Evolutionary conservation across 306 rosid genomes (phyloP).

Genomic region (Pachyrhizus erosus): DNA sequence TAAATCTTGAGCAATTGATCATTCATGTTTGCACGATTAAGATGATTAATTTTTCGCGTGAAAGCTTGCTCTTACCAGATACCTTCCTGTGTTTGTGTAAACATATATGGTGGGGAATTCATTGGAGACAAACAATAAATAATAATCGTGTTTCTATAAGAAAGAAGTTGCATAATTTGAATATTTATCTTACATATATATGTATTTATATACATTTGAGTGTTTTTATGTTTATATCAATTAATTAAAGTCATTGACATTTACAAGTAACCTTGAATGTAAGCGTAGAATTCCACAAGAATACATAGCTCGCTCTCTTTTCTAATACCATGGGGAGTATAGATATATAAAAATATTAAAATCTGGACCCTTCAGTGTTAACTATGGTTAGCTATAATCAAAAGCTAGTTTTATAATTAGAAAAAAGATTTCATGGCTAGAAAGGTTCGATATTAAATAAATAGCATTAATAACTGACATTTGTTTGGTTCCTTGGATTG

Average conservation of each 20-base stretch:
- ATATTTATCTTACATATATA: neutral
- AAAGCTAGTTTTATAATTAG: slow-evolving; percentile 9
- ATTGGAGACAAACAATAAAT: neutral
- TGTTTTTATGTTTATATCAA: slow-evolving; percentile 7
- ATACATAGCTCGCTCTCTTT: neutral
- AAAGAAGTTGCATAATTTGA: neutral
- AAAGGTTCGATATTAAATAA: neutral
- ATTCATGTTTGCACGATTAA: neutral
- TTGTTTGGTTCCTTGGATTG: slow-evolving; percentile 51
- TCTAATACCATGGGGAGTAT: slow-evolving; percentile 11
- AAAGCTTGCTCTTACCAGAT: neutral
- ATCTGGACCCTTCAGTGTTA: slow-evolving; percentile 1
- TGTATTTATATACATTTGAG: neutral
- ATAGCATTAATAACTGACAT: slow-evolving; percentile 11
- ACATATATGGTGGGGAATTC: neutral
- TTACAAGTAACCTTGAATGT: slow-evolving; percentile 36
- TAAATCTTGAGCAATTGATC: neutral
- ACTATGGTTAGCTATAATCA: slow-evolving; percentile 28
- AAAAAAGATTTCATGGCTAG: neutral
- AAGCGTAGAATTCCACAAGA: slow-evolving; percentile 25
- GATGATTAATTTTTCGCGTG: neutral
- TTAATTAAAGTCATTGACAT: slow-evolving; percentile 29
- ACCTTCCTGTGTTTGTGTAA: neutral
- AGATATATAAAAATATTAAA: neutral
- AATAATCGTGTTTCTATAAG: neutral